Evolutionary conservation across 805 yeast species (phyloP).

Genomic region (Yarrowia sp.): DNA sequence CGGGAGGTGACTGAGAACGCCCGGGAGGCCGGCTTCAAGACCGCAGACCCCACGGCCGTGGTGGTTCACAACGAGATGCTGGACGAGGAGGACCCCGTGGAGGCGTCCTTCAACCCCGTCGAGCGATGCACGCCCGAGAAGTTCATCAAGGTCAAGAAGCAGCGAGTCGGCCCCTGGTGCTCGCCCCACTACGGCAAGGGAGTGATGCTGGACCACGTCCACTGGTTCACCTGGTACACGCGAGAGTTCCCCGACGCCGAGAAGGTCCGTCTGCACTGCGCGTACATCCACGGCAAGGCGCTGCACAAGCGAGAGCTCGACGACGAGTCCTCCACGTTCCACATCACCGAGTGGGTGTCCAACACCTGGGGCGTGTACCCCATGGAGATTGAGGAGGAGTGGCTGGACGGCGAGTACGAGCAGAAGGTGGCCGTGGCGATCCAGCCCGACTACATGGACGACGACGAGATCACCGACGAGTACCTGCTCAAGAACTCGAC

Average conservation of each 20-base stretch:
- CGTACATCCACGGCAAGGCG: constrained; percentile 57
- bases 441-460: constrained; percentile 66
- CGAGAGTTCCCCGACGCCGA: constrained; percentile 54
- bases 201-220: constrained; percentile 59
- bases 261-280: constrained; percentile 64
- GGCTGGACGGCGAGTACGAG: constrained; percentile 57
- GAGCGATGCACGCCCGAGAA: constrained; percentile 82
- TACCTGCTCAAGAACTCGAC: constrained; percentile 52
- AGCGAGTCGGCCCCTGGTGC: constrained; percentile 76
- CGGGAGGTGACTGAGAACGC: constrained; percentile 56
- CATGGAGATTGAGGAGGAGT: constrained; percentile 56
- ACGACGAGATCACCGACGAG: constrained; percentile 57
- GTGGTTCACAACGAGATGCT: constrained; percentile 59
- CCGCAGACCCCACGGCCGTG: background rate
- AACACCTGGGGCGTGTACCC: constrained; percentile 63
- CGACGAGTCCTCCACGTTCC: constrained; percentile 49
- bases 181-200: constrained; percentile 64
- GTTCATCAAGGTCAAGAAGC: constrained; percentile 61
- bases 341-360: constrained; percentile 68
- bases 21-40: constrained; percentile 52
- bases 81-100: constrained; percentile 56
- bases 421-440: constrained; percentile 62
- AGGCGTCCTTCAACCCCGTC: constrained; percentile 69
- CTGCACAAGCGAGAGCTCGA: constrained; percentile 51
- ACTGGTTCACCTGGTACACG: constrained; percentile 81